Evolutionary conservation across 1,284 basidiomycete species (phyloP).

Genomic region (Naganishia albida): DNA sequence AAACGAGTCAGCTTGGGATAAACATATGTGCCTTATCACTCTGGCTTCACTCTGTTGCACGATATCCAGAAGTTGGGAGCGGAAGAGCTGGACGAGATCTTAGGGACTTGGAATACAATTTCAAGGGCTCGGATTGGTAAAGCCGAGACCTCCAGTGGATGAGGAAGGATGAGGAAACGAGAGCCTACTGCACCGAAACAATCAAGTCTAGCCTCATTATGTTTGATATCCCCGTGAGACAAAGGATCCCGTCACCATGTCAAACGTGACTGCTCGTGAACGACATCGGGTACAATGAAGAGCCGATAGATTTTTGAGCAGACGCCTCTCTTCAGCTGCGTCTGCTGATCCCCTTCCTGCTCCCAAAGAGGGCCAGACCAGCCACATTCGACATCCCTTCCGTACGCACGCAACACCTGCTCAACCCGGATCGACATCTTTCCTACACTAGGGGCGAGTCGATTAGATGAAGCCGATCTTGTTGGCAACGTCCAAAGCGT

Average conservation of each 20-base stretch:
- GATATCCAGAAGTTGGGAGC: too few species aligned
- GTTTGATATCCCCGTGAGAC: conserved; percentile 30
- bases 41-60: too few species aligned
- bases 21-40: too few species aligned
- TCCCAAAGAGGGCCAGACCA: neutral
- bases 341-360: conserved; percentile 10
- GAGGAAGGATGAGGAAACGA: too few species aligned
- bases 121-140: too few species aligned
- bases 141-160: too few species aligned
- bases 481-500: conserved; percentile 97
- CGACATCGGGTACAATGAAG: conserved; percentile 16
- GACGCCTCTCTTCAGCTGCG: conserved; percentile 5
- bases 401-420: conserved; percentile 19
- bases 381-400: conserved; percentile 10
- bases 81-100: too few species aligned
- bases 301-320: conserved; percentile 15
- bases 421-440: conserved; percentile 25
- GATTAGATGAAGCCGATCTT: conserved; percentile 62
- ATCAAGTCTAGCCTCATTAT: conserved; percentile 22
- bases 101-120: too few species aligned
- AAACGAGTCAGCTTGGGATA: too few species aligned
- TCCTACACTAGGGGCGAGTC: conserved; percentile 30
- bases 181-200: too few species aligned
- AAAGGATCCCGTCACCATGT: conserved; percentile 28
- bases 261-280: conserved; percentile 10